Base-by-base conservation (phyloP, 768 basidiomycete genomes). In the Mycena belliarum region DNA sequence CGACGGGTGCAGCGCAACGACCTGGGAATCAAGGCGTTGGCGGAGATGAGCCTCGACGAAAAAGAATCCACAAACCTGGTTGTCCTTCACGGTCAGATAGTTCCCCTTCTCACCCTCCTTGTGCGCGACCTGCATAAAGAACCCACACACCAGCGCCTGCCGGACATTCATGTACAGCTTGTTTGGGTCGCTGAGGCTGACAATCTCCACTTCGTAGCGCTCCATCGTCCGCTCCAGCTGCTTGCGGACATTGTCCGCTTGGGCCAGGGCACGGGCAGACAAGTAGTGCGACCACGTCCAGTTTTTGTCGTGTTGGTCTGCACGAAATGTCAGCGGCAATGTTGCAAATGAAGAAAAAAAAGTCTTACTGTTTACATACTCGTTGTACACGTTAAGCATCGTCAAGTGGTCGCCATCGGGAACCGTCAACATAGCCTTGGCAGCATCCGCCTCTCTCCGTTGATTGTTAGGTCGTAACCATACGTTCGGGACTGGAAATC, bases 91-190 rank as follows among this genome's bases (percentile, higher is more conserved):
- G 0, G 95, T 99, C 60, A 88, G 60, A 69, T 99, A 98, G 52
- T 80, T 82, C 3, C 87, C 84, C 72, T 93, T 95, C 69, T 93
- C 92, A 4, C 93, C 92, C 69, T 95, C 94, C 70, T 92, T 91
- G 72, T 97, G 94, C 8, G 95, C 97, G 14, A 93, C 85, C 69
- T 98, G 96, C 96, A 97, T 98, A 76, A 98, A 99, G 81, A 92
- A 99, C 2, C 95, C 97, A 64, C 88, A 90, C 6, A 91, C 89
- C 21, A 98, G 78, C 0, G 89, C 89, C 72, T 87, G 87, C 25
- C 93, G 84, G 54, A 98, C 87, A 63, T 87, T 88, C 51, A 75
- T 61, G 70, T 84, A 89, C 61, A 89, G 82, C 68, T 87, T 90
- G 67, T 78, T 80, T 65, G 89, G 83, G 63, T 94, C 89, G 25